A percentile compares a stretch with the other conserved stretches of the same genome.
Conservation (phyloP, 805 yeast genomes). For the Candida berthetii region DNA sequence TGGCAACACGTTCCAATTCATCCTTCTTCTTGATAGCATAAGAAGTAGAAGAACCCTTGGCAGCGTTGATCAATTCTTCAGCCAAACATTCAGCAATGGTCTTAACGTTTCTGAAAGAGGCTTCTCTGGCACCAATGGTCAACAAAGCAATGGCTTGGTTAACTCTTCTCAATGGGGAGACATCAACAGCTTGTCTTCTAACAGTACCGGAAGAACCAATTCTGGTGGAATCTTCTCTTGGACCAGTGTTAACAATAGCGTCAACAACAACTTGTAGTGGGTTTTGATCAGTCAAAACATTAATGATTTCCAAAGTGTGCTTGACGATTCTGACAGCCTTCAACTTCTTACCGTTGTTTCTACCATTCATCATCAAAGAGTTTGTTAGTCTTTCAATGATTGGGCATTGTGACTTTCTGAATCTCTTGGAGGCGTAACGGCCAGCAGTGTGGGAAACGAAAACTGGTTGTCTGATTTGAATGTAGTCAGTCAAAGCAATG, state of each 20-base stretch:
- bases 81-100: conserved; percentile 99
- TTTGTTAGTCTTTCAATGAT: conserved; percentile 98
- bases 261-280: conserved; percentile 99
- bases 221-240: conserved; percentile 99
- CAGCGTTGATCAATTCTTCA: conserved; percentile 99
- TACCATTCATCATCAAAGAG: conserved; percentile 99
- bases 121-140: conserved; percentile 99
- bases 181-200: conserved; percentile 99
- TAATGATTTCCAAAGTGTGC: conserved; percentile 97
- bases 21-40: conserved; percentile 99
- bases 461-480: conserved; percentile 96
- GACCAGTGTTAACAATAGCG: conserved; percentile 99
- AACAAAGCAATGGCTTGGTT: conserved; percentile 98
- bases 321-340: conserved; percentile 99
- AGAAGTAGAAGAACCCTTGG: conserved; percentile 99
- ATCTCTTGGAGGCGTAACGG: conserved; percentile 98
- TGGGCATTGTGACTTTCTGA: conserved; percentile 99
- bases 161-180: conserved; percentile 99
- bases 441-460: conserved; percentile 99
- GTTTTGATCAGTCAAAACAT: conserved; percentile 97
- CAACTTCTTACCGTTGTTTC: conserved; percentile 99
- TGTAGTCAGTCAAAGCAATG: conserved; percentile 96
- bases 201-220: conserved; percentile 99
- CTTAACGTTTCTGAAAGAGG: conserved; percentile 99
- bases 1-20: conserved; percentile 99